Conservation (phyloP, 192 early-diverging fungal genomes). For the Dissophora globulifera region DNA sequence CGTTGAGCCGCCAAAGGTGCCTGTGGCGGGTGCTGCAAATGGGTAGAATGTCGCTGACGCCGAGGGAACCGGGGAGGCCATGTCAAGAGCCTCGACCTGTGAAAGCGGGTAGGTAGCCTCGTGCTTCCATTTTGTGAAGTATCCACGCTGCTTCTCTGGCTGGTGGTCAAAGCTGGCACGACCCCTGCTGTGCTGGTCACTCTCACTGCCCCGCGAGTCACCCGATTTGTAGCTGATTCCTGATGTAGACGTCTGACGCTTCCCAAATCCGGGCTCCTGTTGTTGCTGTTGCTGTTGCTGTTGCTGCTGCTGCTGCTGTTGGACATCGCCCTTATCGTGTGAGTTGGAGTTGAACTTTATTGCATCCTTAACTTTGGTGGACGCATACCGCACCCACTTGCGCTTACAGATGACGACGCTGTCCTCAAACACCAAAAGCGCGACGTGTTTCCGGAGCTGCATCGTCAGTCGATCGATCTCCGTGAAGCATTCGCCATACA, state of each 20-base stretch:
- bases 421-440: constrained; percentile 72
- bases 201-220: constrained; percentile 36
- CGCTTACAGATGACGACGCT: constrained; percentile 74
- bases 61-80: constrained; percentile 60
- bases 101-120: constrained; percentile 67
- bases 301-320: no score
- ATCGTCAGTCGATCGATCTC: constrained; percentile 70
- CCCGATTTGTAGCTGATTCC: constrained; percentile 28
- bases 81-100: constrained; percentile 68
- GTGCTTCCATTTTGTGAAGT: constrained; percentile 79
- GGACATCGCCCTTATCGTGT: constrained; percentile 1
- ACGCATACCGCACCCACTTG: constrained; percentile 62
- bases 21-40: constrained; percentile 43
- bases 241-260: constrained; percentile 28
- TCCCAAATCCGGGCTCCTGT: constrained; percentile 8
- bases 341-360: constrained; percentile 33
- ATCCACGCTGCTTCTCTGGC: constrained; percentile 64
- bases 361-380: constrained; percentile 50
- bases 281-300: no score
- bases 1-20: neutral
- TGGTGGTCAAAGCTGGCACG: constrained; percentile 62
- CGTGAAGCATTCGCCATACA: constrained; percentile 75
- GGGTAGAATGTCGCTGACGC: constrained; percentile 47
- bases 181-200: constrained; percentile 60
- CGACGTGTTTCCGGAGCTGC: constrained; percentile 71